Evolutionary conservation across 768 basidiomycete species (phyloP).

Genomic region (Imleria badia): DNA sequence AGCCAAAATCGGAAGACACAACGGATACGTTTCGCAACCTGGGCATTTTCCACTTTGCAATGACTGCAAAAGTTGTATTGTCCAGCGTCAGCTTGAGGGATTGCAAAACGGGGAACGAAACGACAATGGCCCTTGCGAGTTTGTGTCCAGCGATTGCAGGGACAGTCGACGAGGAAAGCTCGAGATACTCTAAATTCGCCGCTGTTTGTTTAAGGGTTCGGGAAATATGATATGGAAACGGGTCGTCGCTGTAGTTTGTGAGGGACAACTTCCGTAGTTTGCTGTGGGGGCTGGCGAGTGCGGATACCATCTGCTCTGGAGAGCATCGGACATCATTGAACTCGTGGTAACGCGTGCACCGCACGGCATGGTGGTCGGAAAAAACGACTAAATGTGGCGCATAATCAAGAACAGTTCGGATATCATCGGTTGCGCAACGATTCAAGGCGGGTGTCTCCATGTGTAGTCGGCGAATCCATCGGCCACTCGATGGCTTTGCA

Average conservation of each 20-base stretch:
- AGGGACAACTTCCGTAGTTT: slow-evolving; percentile 60
- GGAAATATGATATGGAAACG: slow-evolving; percentile 53
- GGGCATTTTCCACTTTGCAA: slow-evolving; percentile 69
- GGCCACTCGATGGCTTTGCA: slow-evolving; percentile 39
- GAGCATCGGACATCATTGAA: slow-evolving; percentile 45
- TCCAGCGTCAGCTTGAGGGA: slow-evolving; percentile 71
- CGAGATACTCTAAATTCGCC: slow-evolving; percentile 61
- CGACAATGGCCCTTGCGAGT: slow-evolving; percentile 21
- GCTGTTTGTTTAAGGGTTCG: slow-evolving; percentile 53
- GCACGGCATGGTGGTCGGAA: slow-evolving; percentile 63
- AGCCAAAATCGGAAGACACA: slow-evolving; percentile 67
- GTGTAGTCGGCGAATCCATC: slow-evolving; percentile 61
- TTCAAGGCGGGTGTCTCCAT: slow-evolving; percentile 67
- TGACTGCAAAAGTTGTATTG: slow-evolving; percentile 66
- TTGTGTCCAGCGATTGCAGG: slow-evolving; percentile 38
- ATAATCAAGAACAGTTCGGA: slow-evolving; percentile 67
- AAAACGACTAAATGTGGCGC: slow-evolving; percentile 59
- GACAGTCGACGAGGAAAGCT: slow-evolving; percentile 59
- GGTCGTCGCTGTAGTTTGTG: slow-evolving; percentile 71
- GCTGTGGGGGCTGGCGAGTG: slow-evolving; percentile 54
- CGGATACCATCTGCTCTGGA: slow-evolving; percentile 57
- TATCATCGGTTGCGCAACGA: slow-evolving; percentile 62
- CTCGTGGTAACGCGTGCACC: slow-evolving; percentile 50
- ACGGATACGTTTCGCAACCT: slow-evolving; percentile 61
- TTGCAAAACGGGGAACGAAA: slow-evolving; percentile 58